Percentiles rank a stretch among this genome's conserved stretches.
Conservation (phyloP, 1,139 yeast genomes). For the Debaryomycetaceae sp. region DNA sequence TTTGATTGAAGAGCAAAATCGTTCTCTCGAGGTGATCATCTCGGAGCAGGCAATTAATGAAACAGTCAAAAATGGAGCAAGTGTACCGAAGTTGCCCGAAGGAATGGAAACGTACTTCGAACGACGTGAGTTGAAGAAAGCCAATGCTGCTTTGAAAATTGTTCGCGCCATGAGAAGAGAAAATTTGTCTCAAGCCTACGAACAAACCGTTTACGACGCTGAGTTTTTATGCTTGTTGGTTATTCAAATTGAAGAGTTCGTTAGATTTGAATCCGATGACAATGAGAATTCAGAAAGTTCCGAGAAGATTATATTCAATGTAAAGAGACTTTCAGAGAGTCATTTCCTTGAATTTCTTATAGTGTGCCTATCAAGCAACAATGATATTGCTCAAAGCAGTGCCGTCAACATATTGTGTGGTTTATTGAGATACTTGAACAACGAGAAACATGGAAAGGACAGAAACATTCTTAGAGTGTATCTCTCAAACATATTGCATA, state of each 20-base stretch:
- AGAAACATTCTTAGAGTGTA: conserved; percentile 53
- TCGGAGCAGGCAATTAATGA: not conserved
- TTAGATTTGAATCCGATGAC: conserved; percentile 26
- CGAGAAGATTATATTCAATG: conserved; percentile 37
- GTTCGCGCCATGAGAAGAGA: conserved; percentile 15
- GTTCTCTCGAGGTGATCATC: not conserved
- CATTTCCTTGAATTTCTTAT: conserved; percentile 57
- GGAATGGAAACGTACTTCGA: not conserved
- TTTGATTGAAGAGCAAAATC: conserved; percentile 16
- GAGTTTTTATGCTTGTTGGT: conserved; percentile 57
- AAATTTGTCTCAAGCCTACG: conserved; percentile 13
- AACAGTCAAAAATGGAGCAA: not conserved
- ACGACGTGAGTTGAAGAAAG: conserved; percentile 1
- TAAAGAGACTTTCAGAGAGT: conserved; percentile 58
- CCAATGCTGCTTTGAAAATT: conserved; percentile 20
- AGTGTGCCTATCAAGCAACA: conserved; percentile 35
- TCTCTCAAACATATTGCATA: conserved; percentile 57
- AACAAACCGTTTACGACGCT: conserved; percentile 50
- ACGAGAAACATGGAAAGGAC: conserved; percentile 50
- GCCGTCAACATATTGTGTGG: conserved; percentile 40
- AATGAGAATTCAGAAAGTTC: conserved; percentile 19
- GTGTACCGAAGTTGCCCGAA: not conserved
- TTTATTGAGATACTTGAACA: conserved; percentile 34
- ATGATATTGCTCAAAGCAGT: conserved; percentile 12
- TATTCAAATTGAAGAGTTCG: conserved; percentile 60